Percentiles rank a stretch among this genome's conserved stretches.
Conservation (phyloP, 2,329 filamentous ascomycete genomes). For the Penicillium sp. region DNA sequence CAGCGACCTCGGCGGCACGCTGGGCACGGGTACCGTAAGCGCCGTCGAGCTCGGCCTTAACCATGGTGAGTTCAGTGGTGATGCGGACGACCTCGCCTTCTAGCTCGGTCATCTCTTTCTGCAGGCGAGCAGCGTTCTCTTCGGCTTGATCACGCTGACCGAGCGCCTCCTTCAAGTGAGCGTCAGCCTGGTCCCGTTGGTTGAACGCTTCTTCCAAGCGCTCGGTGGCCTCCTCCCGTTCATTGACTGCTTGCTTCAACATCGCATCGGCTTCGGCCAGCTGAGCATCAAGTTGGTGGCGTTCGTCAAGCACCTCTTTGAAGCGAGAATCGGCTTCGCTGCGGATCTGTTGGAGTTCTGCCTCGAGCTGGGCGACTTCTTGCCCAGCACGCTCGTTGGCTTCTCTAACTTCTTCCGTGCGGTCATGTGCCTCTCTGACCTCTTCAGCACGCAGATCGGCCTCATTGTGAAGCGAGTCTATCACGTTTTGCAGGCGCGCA, state of each 20-base stretch:
- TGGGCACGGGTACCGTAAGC: conserved; percentile 83
- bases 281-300: conserved; percentile 36
- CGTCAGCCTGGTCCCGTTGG: conserved; percentile 1
- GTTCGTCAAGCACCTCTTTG: conserved; percentile 26
- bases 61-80: conserved; percentile 85
- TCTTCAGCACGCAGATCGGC: conserved; percentile 35
- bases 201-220: background rate
- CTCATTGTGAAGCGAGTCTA: conserved; percentile 53
- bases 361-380: conserved; percentile 37
- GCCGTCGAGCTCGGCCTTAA: conserved; percentile 86
- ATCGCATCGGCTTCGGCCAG: background rate
- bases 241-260: too few species aligned
- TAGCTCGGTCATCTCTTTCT: conserved; percentile 59
- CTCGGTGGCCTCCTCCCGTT: too few species aligned
- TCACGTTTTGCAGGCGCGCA: conserved; percentile 55
- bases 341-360: conserved; percentile 41
- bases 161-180: conserved; percentile 29
- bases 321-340: conserved; percentile 42
- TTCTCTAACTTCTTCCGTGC: conserved; percentile 34
- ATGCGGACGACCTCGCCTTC: conserved; percentile 70
- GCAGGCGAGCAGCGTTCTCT: conserved; percentile 48
- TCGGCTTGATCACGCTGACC: conserved; percentile 42
- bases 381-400: conserved; percentile 39
- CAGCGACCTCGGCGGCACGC: conserved; percentile 69
- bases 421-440: conserved; percentile 32